Evolutionary conservation across 2,329 filamentous ascomycete species (phyloP).

Genomic region (Ceratocystis papillata): DNA sequence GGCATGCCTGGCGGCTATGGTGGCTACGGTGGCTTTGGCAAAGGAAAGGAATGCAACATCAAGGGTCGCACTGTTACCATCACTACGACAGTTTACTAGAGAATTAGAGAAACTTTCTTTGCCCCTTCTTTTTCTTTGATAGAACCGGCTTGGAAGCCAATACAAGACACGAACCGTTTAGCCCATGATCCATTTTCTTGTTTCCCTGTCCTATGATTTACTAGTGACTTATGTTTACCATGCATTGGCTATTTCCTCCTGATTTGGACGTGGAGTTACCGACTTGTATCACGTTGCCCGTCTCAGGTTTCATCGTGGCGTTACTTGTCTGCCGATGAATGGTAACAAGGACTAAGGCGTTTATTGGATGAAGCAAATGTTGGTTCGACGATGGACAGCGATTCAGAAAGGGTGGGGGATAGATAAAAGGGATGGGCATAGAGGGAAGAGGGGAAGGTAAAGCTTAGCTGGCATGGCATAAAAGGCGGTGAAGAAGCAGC

Average conservation of each 20-base stretch:
- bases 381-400: background rate
- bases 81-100: conserved; percentile 14
- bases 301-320: conserved; percentile 4
- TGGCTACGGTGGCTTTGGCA: background rate
- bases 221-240: background rate
- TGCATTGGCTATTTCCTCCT: background rate
- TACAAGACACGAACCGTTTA: background rate
- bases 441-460: background rate
- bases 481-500: conserved; percentile 17
- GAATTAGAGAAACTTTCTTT: background rate
- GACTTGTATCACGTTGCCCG: background rate
- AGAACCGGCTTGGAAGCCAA: background rate
- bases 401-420: too few species aligned
- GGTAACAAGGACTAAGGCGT: background rate
- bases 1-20: background rate
- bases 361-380: background rate
- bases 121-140: background rate
- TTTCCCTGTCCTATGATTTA: background rate
- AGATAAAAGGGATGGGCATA: too few species aligned
- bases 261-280: background rate
- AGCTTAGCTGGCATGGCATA: conserved; percentile 1
- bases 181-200: background rate
- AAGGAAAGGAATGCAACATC: conserved; percentile 8
- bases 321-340: background rate
- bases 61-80: conserved; percentile 3